Base-by-base conservation (phyloP, 805 yeast species). In the Ogataea nonfermentans region DNA sequence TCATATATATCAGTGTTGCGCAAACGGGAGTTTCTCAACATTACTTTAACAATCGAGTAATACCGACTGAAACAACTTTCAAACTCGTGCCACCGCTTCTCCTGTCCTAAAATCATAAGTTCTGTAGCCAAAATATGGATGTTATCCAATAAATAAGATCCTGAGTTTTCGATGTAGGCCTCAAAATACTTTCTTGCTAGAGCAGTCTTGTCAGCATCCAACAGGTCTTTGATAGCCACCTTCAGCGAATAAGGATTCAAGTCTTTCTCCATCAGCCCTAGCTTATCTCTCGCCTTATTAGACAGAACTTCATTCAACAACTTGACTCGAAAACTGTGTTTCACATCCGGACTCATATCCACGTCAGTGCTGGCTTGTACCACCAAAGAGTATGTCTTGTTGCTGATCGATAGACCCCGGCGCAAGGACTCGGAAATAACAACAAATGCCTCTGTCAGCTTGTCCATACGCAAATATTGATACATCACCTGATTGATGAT, bases 21-120 rank as follows among this genome's bases (percentile, higher is more conserved):
- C 26, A 43, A 31, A 31, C 54, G 41, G 0, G 58, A 46, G 13
- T 47, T 44, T 6, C 41, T 39, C 26, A 54, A 28, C 23, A 44
- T 44, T 6, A 39, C 33, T 9, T 32, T 44, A 3, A 59, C 32
- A 9, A 59, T 26, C 10, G 38, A 33, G 9, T 53, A 11, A 32
- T 47, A 61, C 28, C 62, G 46, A 19, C 41, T 41, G 39, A 56
- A 60, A 29, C 57, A 51, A 15, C 49, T 51, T 22, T 55, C 57
- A 42, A 61, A 60, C 29, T 60, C 65, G 33, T 47, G 45, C 65
- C 65, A 61, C 13, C 65, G 52, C 19, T 43, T 39, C 37, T 61
- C 65, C 32, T 53, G 56, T 10, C 62, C 65, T 15, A 61, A 41
- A 24, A 61, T 29, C 46, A 56, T 37, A 27, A 61, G 38, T 37